Percentiles rank a stretch among this genome's conserved stretches.
phyloP scores from a whole-genome alignment of 768 basidiomycete species.

The Calocybe cyanea region DNA sequence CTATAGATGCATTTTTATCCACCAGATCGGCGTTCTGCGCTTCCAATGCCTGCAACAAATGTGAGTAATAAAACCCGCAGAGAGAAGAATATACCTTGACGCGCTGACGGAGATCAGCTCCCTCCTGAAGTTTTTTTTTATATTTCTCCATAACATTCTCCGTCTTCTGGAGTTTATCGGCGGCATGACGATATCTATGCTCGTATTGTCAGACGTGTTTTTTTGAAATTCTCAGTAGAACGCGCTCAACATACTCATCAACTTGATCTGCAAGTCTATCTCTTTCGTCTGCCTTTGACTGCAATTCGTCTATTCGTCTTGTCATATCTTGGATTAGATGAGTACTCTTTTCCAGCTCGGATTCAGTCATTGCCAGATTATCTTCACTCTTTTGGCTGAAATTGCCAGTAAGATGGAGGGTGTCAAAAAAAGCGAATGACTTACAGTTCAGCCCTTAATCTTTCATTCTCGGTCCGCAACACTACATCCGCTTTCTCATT shows the following conservation, averaged over 20 bases:
- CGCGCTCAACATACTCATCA: constrained; percentile 68
- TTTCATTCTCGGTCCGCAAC: constrained; percentile 78
- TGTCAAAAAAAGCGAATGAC: constrained; percentile 26
- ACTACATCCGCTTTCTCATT: constrained; percentile 74
- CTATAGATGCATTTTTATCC: constrained; percentile 87
- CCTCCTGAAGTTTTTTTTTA: constrained; percentile 96
- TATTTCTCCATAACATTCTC: constrained; percentile 99
- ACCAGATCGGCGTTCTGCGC: constrained; percentile 91
- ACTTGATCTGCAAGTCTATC: constrained; percentile 85
- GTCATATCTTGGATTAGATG: constrained; percentile 66
- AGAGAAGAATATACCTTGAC: constrained; percentile 57
- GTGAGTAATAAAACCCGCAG: constrained; percentile 1
- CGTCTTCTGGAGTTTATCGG: constrained; percentile 87
- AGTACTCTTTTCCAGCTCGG: constrained; percentile 80
- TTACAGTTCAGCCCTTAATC: constrained; percentile 80
- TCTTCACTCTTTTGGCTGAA: constrained; percentile 92
- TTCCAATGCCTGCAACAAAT: constrained; percentile 64
- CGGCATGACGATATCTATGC: constrained; percentile 81
- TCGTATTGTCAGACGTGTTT: neutral
- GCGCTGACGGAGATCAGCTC: constrained; percentile 82
- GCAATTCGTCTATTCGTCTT: constrained; percentile 78
- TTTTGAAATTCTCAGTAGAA: too few species aligned
- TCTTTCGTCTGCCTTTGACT: constrained; percentile 72
- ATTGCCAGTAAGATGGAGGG: constrained; percentile 26
- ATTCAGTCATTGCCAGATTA: constrained; percentile 76